Conservation (phyloP, 805 yeast genomes). For the Starmerella etchellsii region DNA sequence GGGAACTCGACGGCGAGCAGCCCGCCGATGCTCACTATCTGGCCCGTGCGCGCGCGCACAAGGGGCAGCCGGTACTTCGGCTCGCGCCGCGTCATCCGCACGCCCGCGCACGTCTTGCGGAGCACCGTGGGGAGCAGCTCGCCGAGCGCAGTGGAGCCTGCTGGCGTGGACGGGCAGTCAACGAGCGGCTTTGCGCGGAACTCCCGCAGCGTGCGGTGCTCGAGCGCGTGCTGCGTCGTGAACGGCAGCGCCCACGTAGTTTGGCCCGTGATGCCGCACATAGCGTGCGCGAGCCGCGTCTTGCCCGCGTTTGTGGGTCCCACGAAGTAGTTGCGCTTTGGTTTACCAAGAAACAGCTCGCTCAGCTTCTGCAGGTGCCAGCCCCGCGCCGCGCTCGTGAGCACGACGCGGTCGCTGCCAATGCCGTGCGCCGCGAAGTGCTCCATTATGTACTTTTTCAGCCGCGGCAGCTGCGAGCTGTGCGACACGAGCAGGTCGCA, state of each 20-base stretch:
- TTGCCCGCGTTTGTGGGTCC: constrained; percentile 90
- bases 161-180: constrained; percentile 23
- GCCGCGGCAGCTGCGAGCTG: constrained; percentile 16
- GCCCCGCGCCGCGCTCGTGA: constrained; percentile 38
- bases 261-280: constrained; percentile 7
- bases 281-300: constrained; percentile 44
- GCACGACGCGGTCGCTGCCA: constrained; percentile 33
- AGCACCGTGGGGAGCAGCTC: constrained; percentile 16
- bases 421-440: constrained; percentile 27
- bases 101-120: constrained; percentile 21
- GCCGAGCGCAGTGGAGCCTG: constrained; percentile 10
- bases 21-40: constrained; percentile 27
- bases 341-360: constrained; percentile 25
- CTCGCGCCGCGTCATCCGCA: constrained; percentile 16
- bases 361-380: constrained; percentile 41
- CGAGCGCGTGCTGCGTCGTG: constrained; percentile 46
- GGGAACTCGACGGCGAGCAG: constrained; percentile 24
- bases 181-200: constrained; percentile 15
- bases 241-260: constrained; percentile 45
- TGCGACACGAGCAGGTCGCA: constrained; percentile 34
- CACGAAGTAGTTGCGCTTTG: constrained; percentile 34
- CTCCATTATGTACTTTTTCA: constrained; percentile 25
- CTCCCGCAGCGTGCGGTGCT: constrained; percentile 28
- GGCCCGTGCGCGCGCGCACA: constrained; percentile 25
- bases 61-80: constrained; percentile 19